phyloP scores from a whole-genome alignment of 139 green algal species.

The Chlorella ohadii region DNA sequence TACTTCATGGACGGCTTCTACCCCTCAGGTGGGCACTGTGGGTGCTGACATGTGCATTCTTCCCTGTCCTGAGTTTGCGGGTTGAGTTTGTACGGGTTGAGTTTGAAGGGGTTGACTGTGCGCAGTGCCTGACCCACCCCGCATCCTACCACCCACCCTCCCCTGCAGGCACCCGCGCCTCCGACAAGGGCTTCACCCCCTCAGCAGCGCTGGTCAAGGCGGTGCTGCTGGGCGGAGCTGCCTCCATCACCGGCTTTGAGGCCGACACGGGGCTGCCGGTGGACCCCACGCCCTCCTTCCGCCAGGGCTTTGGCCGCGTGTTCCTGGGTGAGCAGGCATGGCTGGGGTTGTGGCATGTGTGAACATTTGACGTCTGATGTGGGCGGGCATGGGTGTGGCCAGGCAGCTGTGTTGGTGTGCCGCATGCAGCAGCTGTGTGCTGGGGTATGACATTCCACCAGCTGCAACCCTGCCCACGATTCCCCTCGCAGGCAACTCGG shows the following conservation, averaged over 20 bases:
- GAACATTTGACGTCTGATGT: too few species aligned
- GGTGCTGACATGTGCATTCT: too few species aligned
- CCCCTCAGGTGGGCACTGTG: constrained; percentile 24
- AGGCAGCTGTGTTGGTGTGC: too few species aligned
- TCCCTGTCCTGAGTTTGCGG: too few species aligned
- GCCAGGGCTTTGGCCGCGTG: constrained; percentile 84
- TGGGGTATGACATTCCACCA: too few species aligned
- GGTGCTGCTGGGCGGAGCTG: constrained; percentile 70
- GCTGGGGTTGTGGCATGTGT: too few species aligned
- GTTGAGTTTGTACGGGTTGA: too few species aligned
- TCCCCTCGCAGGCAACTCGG: constrained; percentile 20
- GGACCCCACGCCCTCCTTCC: constrained; percentile 67
- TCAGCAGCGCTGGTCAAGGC: constrained; percentile 85
- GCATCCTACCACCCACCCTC: not conserved
- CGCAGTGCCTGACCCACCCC: not conserved
- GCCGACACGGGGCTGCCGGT: constrained; percentile 67
- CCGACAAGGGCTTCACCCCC: constrained; percentile 69
- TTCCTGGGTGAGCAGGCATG: constrained; percentile 52
- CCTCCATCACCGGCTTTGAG: constrained; percentile 50
- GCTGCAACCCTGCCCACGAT: too few species aligned
- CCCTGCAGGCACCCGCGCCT: not conserved
- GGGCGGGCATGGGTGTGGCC: too few species aligned
- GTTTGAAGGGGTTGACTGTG: too few species aligned
- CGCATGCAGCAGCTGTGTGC: too few species aligned
- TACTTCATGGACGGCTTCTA: constrained; percentile 82